A percentile compares a stretch with the other conserved stretches of the same genome.
These are phyloP conservation scores for Ophioceras dolichostomum DNA, from an alignment of 2,329 filamentous ascomycete species.

Conservation along the genomic window DNA sequence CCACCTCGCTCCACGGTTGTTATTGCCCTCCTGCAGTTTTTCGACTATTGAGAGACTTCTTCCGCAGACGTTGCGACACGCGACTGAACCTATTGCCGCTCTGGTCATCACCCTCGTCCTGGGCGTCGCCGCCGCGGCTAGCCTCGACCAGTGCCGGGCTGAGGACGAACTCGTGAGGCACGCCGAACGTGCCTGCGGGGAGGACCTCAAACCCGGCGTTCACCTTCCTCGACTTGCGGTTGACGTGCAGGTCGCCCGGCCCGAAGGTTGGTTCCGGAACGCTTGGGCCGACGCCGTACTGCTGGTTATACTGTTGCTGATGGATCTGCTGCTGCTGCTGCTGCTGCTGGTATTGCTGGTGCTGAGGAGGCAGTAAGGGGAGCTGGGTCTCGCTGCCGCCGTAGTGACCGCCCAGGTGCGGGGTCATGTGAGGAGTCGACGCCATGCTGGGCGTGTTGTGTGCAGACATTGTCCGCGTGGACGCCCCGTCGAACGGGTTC, in stretches of 20 bases:
- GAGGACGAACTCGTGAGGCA: slow-evolving; percentile 2
- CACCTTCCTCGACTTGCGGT: slow-evolving; percentile 20
- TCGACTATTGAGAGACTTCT: background rate
- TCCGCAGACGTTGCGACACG: background rate
- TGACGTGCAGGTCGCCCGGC: slow-evolving; percentile 18
- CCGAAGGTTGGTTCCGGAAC: slow-evolving; percentile 19
- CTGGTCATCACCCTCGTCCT: too few relatives aligned
- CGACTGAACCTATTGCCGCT: background rate
- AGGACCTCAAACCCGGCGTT: slow-evolving; percentile 26
- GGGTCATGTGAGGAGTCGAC: too few relatives aligned
- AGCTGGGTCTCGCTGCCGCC: background rate
- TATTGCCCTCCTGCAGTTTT: too few relatives aligned
- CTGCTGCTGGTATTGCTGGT: background rate
- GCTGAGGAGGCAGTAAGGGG: background rate
- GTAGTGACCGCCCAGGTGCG: too few relatives aligned
- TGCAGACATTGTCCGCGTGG: too few relatives aligned
- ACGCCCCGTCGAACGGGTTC: too few relatives aligned
- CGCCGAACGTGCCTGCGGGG: slow-evolving; percentile 23
- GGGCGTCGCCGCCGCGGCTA: too few relatives aligned
- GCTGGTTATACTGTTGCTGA: slow-evolving; percentile 9
- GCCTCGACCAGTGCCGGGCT: too few relatives aligned
- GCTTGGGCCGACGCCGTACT: slow-evolving; percentile 1
- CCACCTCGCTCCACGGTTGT: too few relatives aligned
- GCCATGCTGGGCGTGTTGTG: too few relatives aligned
- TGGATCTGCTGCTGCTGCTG: slow-evolving; percentile 1